These are phyloP conservation scores for Pythium plurisporium DNA, from an alignment of 352 stramenopile genomes.

Conservation along the genomic window DNA sequence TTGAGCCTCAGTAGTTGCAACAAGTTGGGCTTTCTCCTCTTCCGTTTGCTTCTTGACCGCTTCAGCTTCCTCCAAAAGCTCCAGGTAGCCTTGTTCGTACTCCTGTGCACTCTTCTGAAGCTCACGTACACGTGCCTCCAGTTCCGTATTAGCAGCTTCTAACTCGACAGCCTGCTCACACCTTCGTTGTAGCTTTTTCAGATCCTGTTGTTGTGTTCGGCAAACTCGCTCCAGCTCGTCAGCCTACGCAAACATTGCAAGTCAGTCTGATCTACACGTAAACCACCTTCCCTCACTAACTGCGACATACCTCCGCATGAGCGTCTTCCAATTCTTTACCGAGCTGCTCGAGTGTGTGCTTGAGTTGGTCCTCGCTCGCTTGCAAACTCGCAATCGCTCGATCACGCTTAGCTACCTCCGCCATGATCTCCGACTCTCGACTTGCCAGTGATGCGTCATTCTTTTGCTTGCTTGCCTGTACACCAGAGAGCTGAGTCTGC, in stretches of 20 bases:
- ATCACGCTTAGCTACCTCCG: slow-evolving; percentile 25
- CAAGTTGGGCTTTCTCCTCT: slow-evolving; percentile 44
- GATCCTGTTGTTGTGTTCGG: slow-evolving; percentile 30
- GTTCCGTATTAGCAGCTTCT: slow-evolving; percentile 26
- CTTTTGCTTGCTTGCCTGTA: slow-evolving; percentile 21
- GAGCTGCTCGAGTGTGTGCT: slow-evolving; percentile 37
- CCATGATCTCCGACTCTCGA: slow-evolving; percentile 29
- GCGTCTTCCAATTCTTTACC: slow-evolving; percentile 45
- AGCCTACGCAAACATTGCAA: slow-evolving; percentile 17
- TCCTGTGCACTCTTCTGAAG: slow-evolving; percentile 38
- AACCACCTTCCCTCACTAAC: too few relatives aligned
- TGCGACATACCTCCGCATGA: slow-evolving; percentile 39
- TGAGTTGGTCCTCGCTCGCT: slow-evolving; percentile 26
- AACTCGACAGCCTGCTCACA: slow-evolving; percentile 28
- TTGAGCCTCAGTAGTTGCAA: slow-evolving; percentile 45
- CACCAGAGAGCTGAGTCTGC: slow-evolving; percentile 22
- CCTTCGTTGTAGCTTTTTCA: slow-evolving; percentile 26
- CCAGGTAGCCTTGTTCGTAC: slow-evolving; percentile 68
- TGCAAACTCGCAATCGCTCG: slow-evolving; percentile 25
- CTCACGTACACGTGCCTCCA: slow-evolving; percentile 40
- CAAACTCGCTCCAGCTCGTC: slow-evolving; percentile 40
- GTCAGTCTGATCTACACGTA: background rate
- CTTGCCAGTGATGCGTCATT: slow-evolving; percentile 22
- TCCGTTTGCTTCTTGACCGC: slow-evolving; percentile 33
- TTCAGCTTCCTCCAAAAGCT: slow-evolving; percentile 40